phyloP scores from a whole-genome alignment of 768 basidiomycete genomes.

The Mycena floridula region DNA sequence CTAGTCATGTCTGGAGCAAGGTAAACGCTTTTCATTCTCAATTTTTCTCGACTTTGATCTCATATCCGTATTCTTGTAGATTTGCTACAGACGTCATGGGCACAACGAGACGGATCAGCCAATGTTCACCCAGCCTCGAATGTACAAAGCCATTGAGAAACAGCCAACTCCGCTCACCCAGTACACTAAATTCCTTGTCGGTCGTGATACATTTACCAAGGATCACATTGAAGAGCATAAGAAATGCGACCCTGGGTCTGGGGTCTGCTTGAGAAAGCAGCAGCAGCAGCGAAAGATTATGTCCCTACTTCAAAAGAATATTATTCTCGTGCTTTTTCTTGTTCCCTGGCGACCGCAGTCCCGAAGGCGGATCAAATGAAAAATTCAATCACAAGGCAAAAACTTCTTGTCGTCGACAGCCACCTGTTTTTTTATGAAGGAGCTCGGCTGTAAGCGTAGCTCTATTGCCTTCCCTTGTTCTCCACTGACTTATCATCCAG shows the following conservation, averaged over 20 bases:
- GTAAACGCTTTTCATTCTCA: slow-evolving; percentile 57
- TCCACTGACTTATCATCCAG: too few relatives aligned
- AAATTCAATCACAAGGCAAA: too few relatives aligned
- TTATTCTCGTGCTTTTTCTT: too few relatives aligned
- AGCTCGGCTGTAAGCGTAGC: too few relatives aligned
- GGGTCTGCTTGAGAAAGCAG: slow-evolving; percentile 97
- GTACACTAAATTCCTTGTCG: slow-evolving; percentile 85
- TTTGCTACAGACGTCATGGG: slow-evolving; percentile 97
- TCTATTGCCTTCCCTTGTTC: too few relatives aligned
- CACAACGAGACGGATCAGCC: slow-evolving; percentile 99
- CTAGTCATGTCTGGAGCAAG: slow-evolving; percentile 91
- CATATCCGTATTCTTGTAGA: too few relatives aligned
- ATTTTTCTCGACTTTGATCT: neutral
- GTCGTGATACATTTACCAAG: slow-evolving; percentile 90
- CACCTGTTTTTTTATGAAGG: too few relatives aligned
- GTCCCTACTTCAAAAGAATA: slow-evolving; percentile 93
- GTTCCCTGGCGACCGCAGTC: too few relatives aligned
- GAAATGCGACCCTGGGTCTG: slow-evolving; percentile 99
- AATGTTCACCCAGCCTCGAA: slow-evolving; percentile 95
- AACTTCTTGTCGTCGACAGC: too few relatives aligned
- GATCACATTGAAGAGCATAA: slow-evolving; percentile 97
- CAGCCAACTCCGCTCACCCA: slow-evolving; percentile 89
- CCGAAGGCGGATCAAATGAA: too few relatives aligned
- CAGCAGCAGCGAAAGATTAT: slow-evolving; percentile 93
- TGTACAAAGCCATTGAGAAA: slow-evolving; percentile 96